These are phyloP conservation scores for Tricholoma terreum DNA, from an alignment of 768 basidiomycete species.

Conservation along the genomic window DNA sequence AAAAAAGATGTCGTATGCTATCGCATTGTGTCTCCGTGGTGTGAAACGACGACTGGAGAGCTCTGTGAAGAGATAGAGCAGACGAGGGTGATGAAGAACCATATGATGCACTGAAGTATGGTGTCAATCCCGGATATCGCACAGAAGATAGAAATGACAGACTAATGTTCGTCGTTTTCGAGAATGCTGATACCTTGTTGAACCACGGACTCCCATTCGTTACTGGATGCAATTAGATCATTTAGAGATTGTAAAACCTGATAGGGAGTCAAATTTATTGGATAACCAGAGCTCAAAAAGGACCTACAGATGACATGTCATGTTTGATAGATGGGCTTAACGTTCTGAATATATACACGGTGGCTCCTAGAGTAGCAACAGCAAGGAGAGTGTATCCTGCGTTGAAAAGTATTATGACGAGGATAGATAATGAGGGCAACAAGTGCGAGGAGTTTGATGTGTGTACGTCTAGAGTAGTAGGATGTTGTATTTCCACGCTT, in stretches of 20 bases:
- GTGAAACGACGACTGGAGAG: conserved; percentile 70
- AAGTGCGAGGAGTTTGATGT: conserved; percentile 37
- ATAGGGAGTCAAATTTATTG: conserved; percentile 7
- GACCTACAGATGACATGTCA: conserved; percentile 56
- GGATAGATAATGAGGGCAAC: conserved; percentile 36
- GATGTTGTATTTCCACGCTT: conserved; percentile 31
- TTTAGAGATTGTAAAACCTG: conserved; percentile 67
- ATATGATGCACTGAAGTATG: conserved; percentile 24
- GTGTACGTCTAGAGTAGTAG: conserved; percentile 19
- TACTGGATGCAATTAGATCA: conserved; percentile 63
- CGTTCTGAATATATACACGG: conserved; percentile 33
- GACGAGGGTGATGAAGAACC: conserved; percentile 46
- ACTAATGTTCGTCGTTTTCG: conserved; percentile 73
- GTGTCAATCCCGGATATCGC: conserved; percentile 3
- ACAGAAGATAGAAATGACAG: conserved; percentile 9
- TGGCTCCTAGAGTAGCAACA: conserved; percentile 35
- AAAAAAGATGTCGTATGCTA: conserved; percentile 74
- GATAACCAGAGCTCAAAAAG: conserved; percentile 1
- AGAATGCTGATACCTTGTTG: conserved; percentile 64
- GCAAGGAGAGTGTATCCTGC: conserved; percentile 42
- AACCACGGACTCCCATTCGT: conserved; percentile 71
- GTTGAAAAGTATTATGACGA: conserved; percentile 39
- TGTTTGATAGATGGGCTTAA: conserved; percentile 35
- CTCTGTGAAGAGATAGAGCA: conserved; percentile 59
- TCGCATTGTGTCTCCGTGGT: conserved; percentile 80